Percentiles rank a stretch among this genome's conserved stretches.
These are phyloP conservation scores for Hortaea werneckii DNA, from an alignment of 2,329 filamentous ascomycete species.

Conservation along the genomic window DNA sequence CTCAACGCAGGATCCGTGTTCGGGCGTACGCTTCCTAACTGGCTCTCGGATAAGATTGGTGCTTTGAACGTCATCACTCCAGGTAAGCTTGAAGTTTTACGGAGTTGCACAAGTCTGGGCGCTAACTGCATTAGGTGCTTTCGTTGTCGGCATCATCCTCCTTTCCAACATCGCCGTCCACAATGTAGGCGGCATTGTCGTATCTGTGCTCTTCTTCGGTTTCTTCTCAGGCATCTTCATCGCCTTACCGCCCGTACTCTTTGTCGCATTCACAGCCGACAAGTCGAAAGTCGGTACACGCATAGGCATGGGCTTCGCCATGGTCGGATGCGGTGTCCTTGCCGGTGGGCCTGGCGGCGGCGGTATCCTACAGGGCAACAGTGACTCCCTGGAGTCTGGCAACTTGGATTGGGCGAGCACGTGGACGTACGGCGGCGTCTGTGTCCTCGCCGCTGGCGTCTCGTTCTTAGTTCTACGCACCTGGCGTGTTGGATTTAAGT, in stretches of 20 bases:
- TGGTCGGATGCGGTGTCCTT: slow-evolving; percentile 25
- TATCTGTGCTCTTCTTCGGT: slow-evolving; percentile 29
- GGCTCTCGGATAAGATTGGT: slow-evolving; percentile 29
- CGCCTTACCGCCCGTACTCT: slow-evolving; percentile 31
- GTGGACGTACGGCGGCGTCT: slow-evolving; percentile 26
- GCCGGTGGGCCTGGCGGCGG: slow-evolving; percentile 28
- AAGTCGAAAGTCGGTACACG: slow-evolving; percentile 34
- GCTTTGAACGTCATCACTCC: slow-evolving; percentile 28
- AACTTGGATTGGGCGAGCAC: slow-evolving; percentile 24
- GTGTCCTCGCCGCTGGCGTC: slow-evolving; percentile 12
- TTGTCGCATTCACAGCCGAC: slow-evolving; percentile 32
- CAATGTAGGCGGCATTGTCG: slow-evolving; percentile 25
- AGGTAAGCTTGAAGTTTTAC: slow-evolving; percentile 7
- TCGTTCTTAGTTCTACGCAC: slow-evolving; percentile 19
- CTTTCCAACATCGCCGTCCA: slow-evolving; percentile 30
- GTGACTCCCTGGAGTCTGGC: background rate
- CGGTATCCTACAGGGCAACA: slow-evolving; percentile 19
- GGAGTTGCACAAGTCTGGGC: background rate
- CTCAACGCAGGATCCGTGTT: slow-evolving; percentile 33
- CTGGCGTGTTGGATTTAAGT: slow-evolving; percentile 15
- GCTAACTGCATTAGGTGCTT: slow-evolving; percentile 10
- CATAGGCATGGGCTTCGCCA: slow-evolving; percentile 30
- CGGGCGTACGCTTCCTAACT: slow-evolving; percentile 31
- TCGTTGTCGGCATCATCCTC: slow-evolving; percentile 26
- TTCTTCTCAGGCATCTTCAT: slow-evolving; percentile 37